These are phyloP conservation scores for Urtica urens DNA, from an alignment of 306 rosid species.

Conservation along the genomic window DNA sequence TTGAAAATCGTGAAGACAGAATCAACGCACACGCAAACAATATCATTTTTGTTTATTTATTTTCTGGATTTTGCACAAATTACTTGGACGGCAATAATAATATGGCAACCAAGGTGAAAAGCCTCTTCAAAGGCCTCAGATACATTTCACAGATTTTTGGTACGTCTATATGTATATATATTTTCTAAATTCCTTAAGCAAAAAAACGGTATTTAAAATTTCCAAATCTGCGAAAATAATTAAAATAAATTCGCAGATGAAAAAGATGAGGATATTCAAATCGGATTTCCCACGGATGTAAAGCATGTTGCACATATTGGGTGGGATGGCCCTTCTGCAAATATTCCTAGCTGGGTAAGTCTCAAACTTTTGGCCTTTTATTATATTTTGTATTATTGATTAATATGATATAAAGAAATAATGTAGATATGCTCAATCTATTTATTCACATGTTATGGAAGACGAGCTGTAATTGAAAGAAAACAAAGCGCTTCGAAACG, in stretches of 20 bases:
- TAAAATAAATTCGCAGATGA: slow-evolving; percentile 47
- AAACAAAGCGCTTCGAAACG: background rate
- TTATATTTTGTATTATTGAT: too few relatives aligned
- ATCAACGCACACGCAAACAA: background rate
- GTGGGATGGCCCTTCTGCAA: slow-evolving; percentile 36
- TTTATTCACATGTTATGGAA: too few relatives aligned
- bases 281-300: slow-evolving; percentile 93
- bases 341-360: slow-evolving; percentile 35
- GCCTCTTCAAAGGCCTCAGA: slow-evolving; percentile 71
- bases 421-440: too few relatives aligned
- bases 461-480: background rate
- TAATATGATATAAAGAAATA: too few relatives aligned
- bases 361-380: too few relatives aligned
- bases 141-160: slow-evolving; percentile 85
- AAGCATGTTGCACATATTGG: slow-evolving; percentile 51
- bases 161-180: slow-evolving; percentile 11
- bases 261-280: slow-evolving; percentile 64
- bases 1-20: slow-evolving; percentile 13
- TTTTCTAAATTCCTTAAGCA: background rate
- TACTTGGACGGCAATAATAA: slow-evolving; percentile 10
- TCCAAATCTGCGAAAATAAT: background rate
- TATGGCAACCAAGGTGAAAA: slow-evolving; percentile 53
- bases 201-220: background rate
- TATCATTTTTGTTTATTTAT: slow-evolving; percentile 3
- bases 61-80: slow-evolving; percentile 11